These are phyloP conservation scores for Phytophthora palmivora DNA, from an alignment of 352 stramenopile genomes.

Conservation along the genomic window DNA sequence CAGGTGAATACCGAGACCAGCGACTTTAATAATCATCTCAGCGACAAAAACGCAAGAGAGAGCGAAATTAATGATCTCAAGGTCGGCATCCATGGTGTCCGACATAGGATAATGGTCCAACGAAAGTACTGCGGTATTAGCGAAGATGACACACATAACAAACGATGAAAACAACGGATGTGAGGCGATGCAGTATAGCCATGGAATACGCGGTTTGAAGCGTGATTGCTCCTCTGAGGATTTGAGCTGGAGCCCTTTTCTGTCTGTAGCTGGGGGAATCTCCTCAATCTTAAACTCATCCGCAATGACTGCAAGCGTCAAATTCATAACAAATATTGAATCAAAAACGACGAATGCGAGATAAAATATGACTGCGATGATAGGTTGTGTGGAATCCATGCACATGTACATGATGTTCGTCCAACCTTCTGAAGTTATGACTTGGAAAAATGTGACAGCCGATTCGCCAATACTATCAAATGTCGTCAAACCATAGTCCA, in stretches of 20 bases:
- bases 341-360: slow-evolving; percentile 88
- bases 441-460: slow-evolving; percentile 93
- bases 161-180: slow-evolving; percentile 58
- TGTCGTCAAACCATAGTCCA: slow-evolving; percentile 92
- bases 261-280: slow-evolving; percentile 23
- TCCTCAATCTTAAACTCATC: slow-evolving; percentile 88
- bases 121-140: slow-evolving; percentile 82
- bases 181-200: slow-evolving; percentile 60
- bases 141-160: slow-evolving; percentile 77
- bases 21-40: slow-evolving; percentile 83
- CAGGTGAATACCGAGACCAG: slow-evolving; percentile 68
- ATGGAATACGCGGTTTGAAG: slow-evolving; percentile 33
- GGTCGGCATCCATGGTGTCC: slow-evolving; percentile 39
- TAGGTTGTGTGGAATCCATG: slow-evolving; percentile 56
- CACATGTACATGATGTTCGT: slow-evolving; percentile 92
- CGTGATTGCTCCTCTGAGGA: slow-evolving; percentile 15
- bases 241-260: slow-evolving; percentile 26
- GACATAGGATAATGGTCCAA: slow-evolving; percentile 88
- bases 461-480: slow-evolving; percentile 92
- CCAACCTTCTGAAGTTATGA: slow-evolving; percentile 95
- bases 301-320: slow-evolving; percentile 91
- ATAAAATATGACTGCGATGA: slow-evolving; percentile 84
- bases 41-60: slow-evolving; percentile 74
- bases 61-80: slow-evolving; percentile 81
- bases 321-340: slow-evolving; percentile 93